These are phyloP conservation scores for Sporothrix globosa DNA, from an alignment of 2,329 filamentous ascomycete species.

Conservation along the genomic window DNA sequence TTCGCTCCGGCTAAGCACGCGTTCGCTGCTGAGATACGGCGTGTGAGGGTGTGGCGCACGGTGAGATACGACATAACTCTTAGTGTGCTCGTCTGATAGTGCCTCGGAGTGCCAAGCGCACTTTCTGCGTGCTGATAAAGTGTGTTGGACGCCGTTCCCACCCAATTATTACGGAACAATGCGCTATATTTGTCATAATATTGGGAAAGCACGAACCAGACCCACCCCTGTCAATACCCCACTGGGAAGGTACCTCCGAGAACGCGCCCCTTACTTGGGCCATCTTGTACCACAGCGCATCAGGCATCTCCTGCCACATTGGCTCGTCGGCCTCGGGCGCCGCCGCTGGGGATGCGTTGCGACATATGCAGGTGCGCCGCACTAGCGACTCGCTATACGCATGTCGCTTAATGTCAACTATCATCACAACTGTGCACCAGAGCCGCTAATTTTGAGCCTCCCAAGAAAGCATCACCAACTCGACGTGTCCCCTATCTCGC, in stretches of 20 bases:
- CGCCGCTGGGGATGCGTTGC: slow-evolving; percentile 20
- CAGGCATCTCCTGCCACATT: not conserved
- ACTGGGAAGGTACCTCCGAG: slow-evolving; percentile 17
- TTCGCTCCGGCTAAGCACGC: slow-evolving; percentile 26
- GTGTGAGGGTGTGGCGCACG: not conserved
- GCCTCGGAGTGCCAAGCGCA: slow-evolving; percentile 10
- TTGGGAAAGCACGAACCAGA: slow-evolving; percentile 5
- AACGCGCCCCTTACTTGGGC: slow-evolving; percentile 10
- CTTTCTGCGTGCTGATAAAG: slow-evolving; percentile 19
- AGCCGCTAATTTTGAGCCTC: slow-evolving; percentile 9
- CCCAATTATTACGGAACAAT: slow-evolving; percentile 22
- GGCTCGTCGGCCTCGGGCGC: slow-evolving; percentile 21
- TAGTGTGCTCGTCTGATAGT: slow-evolving; percentile 1
- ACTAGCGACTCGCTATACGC: slow-evolving; percentile 22
- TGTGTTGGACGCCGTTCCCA: slow-evolving; percentile 14
- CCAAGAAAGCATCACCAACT: slow-evolving; percentile 28
- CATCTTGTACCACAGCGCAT: not conserved
- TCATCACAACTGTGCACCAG: slow-evolving; percentile 20
- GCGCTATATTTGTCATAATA: slow-evolving; percentile 32
- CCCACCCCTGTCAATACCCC: slow-evolving; percentile 21
- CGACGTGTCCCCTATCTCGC: slow-evolving; percentile 12
- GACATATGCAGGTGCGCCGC: slow-evolving; percentile 17
- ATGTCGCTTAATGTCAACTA: slow-evolving; percentile 20
- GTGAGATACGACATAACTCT: not conserved
- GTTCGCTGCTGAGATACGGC: not conserved